Base-by-base conservation (phyloP, 139 green algal genomes). In the Klebsormidium nitens region DNA sequence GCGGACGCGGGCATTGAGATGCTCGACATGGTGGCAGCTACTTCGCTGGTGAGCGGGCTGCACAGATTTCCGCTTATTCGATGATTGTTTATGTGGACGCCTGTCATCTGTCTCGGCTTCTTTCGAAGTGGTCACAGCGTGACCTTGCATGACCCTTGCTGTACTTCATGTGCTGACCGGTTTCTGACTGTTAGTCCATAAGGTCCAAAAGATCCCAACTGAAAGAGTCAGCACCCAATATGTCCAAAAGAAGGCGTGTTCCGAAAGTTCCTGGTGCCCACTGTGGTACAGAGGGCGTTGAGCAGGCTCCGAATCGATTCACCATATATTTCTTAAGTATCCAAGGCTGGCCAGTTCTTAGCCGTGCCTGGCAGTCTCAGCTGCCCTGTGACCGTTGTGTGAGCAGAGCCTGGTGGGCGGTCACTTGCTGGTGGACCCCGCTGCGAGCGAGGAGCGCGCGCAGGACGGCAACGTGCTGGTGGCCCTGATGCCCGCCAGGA, bases 1-100 rank as follows among this genome's bases (percentile, higher is more conserved):
- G 87, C 87, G 2, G 81, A 93, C 40, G 88, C 88, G 2, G 87
- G 88, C 4, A 79, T 94, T 0, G 77, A 84, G 47, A 72, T 93
- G 76, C 70, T 73, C 32, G 88, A 93, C 70, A 52, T 93, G 0
- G 84, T 92, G 1, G 57, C 83, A 2, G 81, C 85, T 3, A 83
- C 65, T 71, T 82, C 23, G 19, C 67, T 73, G 17, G 70, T 77
- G 52, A 1, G n/a, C n/a, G n/a, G n/a, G n/a, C n/a, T n/a, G n/a
- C n/a, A n/a, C n/a, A n/a, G n/a, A n/a, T n/a, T n/a, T n/a, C n/a
- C n/a, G n/a, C n/a, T n/a, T n/a, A n/a, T n/a, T n/a, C n/a, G n/a
- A n/a, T n/a, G n/a, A n/a, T n/a, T n/a, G n/a, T n/a, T n/a, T n/a
- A n/a, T n/a, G n/a, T n/a, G n/a, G n/a, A n/a, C n/a, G n/a, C n/a